Evolutionary conservation across 768 basidiomycete species (phyloP), one percentile per base, ranked within the genome.

Genomic region (Macrocybe gigantea): DNA sequence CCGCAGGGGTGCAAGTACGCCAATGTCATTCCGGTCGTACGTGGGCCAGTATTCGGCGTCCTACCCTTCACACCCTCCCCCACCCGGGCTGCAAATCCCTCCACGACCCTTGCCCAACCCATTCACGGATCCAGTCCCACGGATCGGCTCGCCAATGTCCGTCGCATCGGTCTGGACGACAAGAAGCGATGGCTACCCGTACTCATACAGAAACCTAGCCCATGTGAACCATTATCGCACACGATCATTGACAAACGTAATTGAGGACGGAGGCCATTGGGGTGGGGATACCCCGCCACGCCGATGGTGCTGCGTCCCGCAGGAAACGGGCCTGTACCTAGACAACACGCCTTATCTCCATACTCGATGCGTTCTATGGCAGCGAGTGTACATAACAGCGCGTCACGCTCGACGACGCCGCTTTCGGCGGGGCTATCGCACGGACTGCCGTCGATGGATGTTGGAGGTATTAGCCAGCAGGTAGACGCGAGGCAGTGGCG

Each of bases 61-160:
- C 4, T 22, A 22, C 22, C 35, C 41, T 22, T 35, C 33, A 32
- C 15, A 11, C 13, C 38, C 39, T 31, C 31, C 14, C 22, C 33
- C 15, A 50, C 44, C 33, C 8, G 13, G 32, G 22, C 22, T 22
- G 22, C 22, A 13, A 36, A 33, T 44, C 32, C 7, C 39, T 49
- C 35, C 45, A 15, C 38, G 45, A n/a, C 44, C 14, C 31, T n/a
- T 57, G 13, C 48, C 54, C 1, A 58, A 57, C 35, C 51, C 57
- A 5, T 60, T 57, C 32, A 35, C 47, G 31, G 63, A 62, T 32
- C 54, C 46, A 32, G 36, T 56, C 13, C 57, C 60, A 37, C 55
- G 56, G 7, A 45, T 49, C 7, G 15, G 47, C 43, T 52, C 50
- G 2, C 48, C 56, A 7, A 22, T 50, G 9, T 57, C 53, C 4